Evolutionary conservation across 352 stramenopile genomes (phyloP), one percentile per base, ranked within the genome.

Genomic region (Aphanomyces stellatus): DNA sequence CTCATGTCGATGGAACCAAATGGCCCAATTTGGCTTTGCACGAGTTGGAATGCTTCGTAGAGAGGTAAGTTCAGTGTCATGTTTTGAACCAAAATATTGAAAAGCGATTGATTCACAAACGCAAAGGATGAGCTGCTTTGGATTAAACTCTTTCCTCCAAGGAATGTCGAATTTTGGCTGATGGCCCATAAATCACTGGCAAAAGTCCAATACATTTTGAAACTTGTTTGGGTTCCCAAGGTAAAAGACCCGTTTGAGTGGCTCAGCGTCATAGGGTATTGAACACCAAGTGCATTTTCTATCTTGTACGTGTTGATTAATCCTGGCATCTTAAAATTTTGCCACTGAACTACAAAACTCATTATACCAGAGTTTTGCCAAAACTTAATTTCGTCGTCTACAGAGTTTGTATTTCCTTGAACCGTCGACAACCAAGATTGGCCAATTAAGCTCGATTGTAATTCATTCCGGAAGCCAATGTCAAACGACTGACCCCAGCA

Each of bases 141-240:
- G 3, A 63, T 4, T 3, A 63, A 27, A 48, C 55, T 63, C 41
- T 49, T 49, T 4, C 55, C 55, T 7, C 55, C 55, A 1, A 63
- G 22, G 11, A 30, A 2, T 10, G 30, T 51, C 3, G 55, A 34
- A n/a, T 63, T 63, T 8, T 8, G 8, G 28, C 8, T 56, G 24
- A 56, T 19, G 24, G 49, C 49, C 24, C 24, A 56, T 28, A 63
- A 27, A 51, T 63, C 55, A 25, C 48, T 63, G 35, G 55, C 55
- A 1, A 63, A n/a, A 43, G 10, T 11, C 55, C 55, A 63, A 25
- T 63, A 63, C 55, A 63, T 63, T 25, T 63, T 63, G 35, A 63
- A 51, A 7, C 28, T 49, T 10, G 55, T 51, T 51, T 63, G 35
- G 22, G 22, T 33, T 24, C 4, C 41, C n/a, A 63, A 22, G 22